Base-by-base conservation (phyloP, 371 early-diverging fungal species). In the Mucor ambiguus region DNA sequence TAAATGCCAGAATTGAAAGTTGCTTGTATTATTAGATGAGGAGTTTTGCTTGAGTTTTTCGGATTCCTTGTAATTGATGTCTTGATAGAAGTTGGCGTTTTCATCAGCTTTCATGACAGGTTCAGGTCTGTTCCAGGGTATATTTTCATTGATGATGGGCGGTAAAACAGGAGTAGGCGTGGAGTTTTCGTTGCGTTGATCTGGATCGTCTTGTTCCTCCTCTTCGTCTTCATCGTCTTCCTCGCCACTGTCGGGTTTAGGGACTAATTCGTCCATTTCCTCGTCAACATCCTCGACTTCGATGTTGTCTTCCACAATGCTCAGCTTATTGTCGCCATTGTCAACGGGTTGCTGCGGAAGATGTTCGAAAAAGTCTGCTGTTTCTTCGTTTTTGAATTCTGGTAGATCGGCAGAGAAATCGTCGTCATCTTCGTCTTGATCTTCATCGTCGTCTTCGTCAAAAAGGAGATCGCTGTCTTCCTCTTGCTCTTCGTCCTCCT, bases 331-430 rank as follows among this genome's bases (percentile, higher is more conserved):
- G 28, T 61, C 58, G 28, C 41, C 61, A 10, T 61, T 20, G 2
- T 44, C 29, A 18, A 14, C 56, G 14, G 41, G 33, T 14, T 64
- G 60, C 20, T 61, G 63, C 43, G 63, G 67, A 22, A 70, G 22
- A n/a, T 70, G 61, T 28, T 70, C 66, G 38, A 70, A 70, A 35
- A 63, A 67, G 26, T 66, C 71, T n/a, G 60, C 32, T 37, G 61
- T 58, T 18, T 60, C 71, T 48, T 60, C 64, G 30, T 71, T 67
- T 46, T 67, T 54, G 29, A 69, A 64, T 35, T 64, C 64, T 28
- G 48, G 63, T n/a, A 61, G 63, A 30, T 35, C 64, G 9, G 38
- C 26, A 2, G 60, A 24, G 28, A 63, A 59, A 32, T 59, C 64
- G 9, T 64, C 64, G 4, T 67, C 58, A 5, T 68, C 68, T 11